Evolutionary conservation across 768 basidiomycete species (phyloP), one percentile per base, ranked within the genome.

Genomic region (Gymnopilus dilepis): DNA sequence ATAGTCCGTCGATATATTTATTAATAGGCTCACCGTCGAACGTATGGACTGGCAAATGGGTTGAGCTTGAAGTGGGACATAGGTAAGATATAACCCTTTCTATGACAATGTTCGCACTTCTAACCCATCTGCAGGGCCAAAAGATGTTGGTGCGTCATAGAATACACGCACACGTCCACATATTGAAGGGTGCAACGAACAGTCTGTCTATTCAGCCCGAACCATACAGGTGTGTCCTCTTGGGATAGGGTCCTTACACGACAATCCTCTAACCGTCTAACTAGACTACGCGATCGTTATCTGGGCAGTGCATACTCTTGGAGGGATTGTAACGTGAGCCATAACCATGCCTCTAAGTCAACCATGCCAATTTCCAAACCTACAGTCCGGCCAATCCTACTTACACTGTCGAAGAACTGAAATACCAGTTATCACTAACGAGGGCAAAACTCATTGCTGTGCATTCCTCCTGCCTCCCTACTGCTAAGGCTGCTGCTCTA

Each of bases 181-280:
- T 26, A 51, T 17, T 42, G 34, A 34, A 42, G 22, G 19, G 33
- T 37, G 31, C 30, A 17, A 38, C 38, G 26, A 22, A 28, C 52
- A 88, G 88, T 88, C 42, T 86, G 87, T 67, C 66, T 90, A 37
- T 85, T 85, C 71, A 85, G 87, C 64, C 84, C 86, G 12, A 90
- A 90, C 65, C 79, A 87, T 68, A 74, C 85, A 26, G 87, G 88
- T 64, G 34, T 33, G 41, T 54, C 43, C 24, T 52, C 28, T 19
- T 21, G n/a, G 37, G 21, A 19, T 28, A 37, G n/a, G 11, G 22
- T 15, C 17, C 6, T 28, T 13, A 48, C 42, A 45, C 34, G 12
- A 52, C 33, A 12, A 42, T 24, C 37, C 28, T 17, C 15, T 48
- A 13, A 13, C 19, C 61, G 41, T 26, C 8, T n/a, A 31, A 42